These are phyloP conservation scores for Neonothopanus nambi DNA, from an alignment of 1,284 basidiomycete species.

Conservation along the genomic window DNA sequence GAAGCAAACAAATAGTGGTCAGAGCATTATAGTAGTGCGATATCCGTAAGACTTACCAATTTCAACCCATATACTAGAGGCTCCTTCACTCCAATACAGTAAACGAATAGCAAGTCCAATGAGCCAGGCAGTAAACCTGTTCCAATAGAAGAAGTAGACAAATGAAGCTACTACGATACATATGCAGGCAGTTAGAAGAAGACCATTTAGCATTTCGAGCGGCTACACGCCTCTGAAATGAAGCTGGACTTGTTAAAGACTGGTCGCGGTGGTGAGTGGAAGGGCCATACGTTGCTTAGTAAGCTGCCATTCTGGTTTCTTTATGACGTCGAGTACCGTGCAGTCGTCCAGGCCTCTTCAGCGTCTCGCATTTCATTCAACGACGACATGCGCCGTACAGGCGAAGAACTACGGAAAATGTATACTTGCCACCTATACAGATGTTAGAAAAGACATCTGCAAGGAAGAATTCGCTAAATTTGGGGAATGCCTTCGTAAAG, in stretches of 20 bases:
- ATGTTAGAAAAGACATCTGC: conserved; percentile 77
- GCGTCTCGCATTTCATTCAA: conserved; percentile 66
- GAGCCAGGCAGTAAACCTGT: conserved; percentile 74
- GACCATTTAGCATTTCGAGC: conserved; percentile 51
- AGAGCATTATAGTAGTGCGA: conserved; percentile 10
- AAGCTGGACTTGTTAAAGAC: background rate
- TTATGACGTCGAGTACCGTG: conserved; percentile 28
- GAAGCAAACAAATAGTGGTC: background rate
- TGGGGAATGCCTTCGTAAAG: conserved; percentile 68
- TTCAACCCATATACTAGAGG: conserved; percentile 73
- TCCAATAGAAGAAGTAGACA: conserved; percentile 89
- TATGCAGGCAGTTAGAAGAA: conserved; percentile 71
- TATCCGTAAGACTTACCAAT: conserved; percentile 52
- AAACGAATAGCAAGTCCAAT: conserved; percentile 62
- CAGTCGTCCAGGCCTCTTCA: conserved; percentile 43
- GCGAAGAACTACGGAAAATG: conserved; percentile 80
- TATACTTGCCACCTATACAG: conserved; percentile 72
- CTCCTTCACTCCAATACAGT: conserved; percentile 70
- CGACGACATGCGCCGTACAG: conserved; percentile 66
- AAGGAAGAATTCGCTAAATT: conserved; percentile 78
- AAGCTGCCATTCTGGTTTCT: background rate
- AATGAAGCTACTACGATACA: conserved; percentile 72
- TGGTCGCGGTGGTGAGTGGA: background rate
- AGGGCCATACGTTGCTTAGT: background rate
- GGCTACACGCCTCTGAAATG: background rate